Evolutionary conservation across 805 yeast species (phyloP), one percentile per base, ranked within the genome.

Genomic region (Candida hungchunana): DNA sequence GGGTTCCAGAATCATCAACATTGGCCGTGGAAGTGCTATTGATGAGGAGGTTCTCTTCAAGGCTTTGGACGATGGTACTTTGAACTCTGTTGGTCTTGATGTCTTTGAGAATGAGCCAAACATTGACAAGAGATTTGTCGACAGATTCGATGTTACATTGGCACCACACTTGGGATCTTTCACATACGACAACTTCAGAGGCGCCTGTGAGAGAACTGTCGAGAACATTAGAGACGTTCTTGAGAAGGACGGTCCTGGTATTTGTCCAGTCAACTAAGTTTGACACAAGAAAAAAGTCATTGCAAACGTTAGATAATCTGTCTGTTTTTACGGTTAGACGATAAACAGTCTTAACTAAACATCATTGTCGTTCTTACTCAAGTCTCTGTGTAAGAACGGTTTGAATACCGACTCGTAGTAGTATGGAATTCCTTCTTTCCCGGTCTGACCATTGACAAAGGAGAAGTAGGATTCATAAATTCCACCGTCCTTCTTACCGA

Each of bases 401-500:
- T 46, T 49, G 31, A 34, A 25, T 0, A 36, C 35, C 11, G 30
- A 18, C 1, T 49, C 49, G 25, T 41, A 50, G 39, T 52, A 52
- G 77, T 79, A 36, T 75, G 77, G 59, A 78, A 75, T 31, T 86
- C 87, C 48, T 73, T 73, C 47, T 28, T 44, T 36, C n/a, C 43
- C 51, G n/a, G 43, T 60, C 67, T 75, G 39, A 59, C 63, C 19
- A 37, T 62, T 56, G 11, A 78, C 76, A 31, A 75, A 73, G 53
- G 78, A 76, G 44, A 81, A 81, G 63, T 86, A 86, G 52, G 83
- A 75, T 49, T 79, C 78, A 60, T 88, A 88, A 31, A 83, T 77
- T 56, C 86, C 80, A 36, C 96, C 96, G 50, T 83, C 79, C 59
- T 73, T 79, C 36, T 67, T 70, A 21, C 96, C 96, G 42, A 88